Base-by-base conservation (phyloP, 495 filamentous ascomycete genomes). In the Hypoxylon fragiforme region DNA sequence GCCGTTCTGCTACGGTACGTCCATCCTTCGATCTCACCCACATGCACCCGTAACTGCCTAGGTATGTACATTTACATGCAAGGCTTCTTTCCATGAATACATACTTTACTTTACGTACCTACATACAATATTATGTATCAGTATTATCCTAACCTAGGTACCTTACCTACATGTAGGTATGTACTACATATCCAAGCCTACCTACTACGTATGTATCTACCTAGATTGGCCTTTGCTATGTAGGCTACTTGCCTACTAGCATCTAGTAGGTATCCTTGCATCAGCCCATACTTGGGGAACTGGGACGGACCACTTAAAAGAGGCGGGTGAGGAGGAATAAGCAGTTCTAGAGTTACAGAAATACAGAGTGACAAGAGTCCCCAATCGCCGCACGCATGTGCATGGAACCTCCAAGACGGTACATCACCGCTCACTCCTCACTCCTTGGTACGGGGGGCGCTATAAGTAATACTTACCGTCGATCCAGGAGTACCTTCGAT, bases 401-500 rank as follows among this genome's bases (percentile, higher is more conserved):
- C n/a, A 68, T 72, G 66, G 64, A 64, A 70, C 47, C 42, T 37
- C 52, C 26, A 50, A 54, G 4, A 28, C 24, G 24, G 24, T 60
- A 62, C 58, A 56, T 74, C 61, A 63, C 58, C 66, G 68, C 57
- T 64, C 54, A 48, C 59, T 66, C 68, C 70, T 76, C 75, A 73
- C n/a, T n/a, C n/a, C n/a, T n/a, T n/a, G n/a, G n/a, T n/a, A 69
- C 51, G 76, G 69, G 75, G 70, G 73, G 63, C 62, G 73, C 63
- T 76, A 74, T 71, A 70, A 63, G 67, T 62, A n/a, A n/a, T n/a
- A 68, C 65, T 54, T 62, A 51, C 58, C 55, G 60, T 57, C 55
- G 63, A 70, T 67, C 62, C 67, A 65, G 71, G 64, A 66, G 65
- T 71, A 69, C 73, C 64, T 73, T 67, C 73, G 74, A 78, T 77